These are phyloP conservation scores for Kodamaea derodonti DNA, from an alignment of 1,139 yeast genomes.

Conservation along the genomic window DNA sequence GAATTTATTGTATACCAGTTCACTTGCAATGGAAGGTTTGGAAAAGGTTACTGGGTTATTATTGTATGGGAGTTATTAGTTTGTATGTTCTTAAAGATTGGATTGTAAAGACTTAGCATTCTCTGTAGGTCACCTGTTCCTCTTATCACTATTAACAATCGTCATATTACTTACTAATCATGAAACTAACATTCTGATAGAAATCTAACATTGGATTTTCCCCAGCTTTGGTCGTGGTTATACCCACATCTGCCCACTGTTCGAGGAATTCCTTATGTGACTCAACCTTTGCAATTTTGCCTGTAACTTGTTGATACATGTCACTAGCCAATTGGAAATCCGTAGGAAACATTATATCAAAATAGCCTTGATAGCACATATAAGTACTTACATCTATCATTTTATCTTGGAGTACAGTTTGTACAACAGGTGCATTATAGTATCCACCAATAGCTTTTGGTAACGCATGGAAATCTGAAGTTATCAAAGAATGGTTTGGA, in stretches of 20 bases:
- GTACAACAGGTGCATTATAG: slow-evolving; percentile 75
- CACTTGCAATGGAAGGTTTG: slow-evolving; percentile 26
- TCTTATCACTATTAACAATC: background rate
- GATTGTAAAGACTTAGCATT: no score
- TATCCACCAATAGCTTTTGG: slow-evolving; percentile 63
- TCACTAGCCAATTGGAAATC: slow-evolving; percentile 64
- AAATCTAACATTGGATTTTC: slow-evolving; percentile 87
- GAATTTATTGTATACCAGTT: slow-evolving; percentile 13
- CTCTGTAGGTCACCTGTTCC: background rate
- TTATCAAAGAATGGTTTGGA: slow-evolving; percentile 70
- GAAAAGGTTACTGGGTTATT: slow-evolving; percentile 18
- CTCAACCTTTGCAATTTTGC: slow-evolving; percentile 52
- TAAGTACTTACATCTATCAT: slow-evolving; percentile 72
- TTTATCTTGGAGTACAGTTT: slow-evolving; percentile 63
- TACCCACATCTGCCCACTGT: slow-evolving; percentile 68
- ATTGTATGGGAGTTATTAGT: slow-evolving; percentile 3
- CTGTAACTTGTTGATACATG: slow-evolving; percentile 62
- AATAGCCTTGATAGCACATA: slow-evolving; percentile 80
- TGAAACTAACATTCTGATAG: slow-evolving; percentile 73
- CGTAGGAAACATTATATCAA: slow-evolving; percentile 86
- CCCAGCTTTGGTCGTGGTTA: slow-evolving; percentile 69
- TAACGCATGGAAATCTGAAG: slow-evolving; percentile 70
- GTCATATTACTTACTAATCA: slow-evolving; percentile 47
- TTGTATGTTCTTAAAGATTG: no score
- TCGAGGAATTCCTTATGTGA: slow-evolving; percentile 63